phyloP scores from a whole-genome alignment of 2,329 filamentous ascomycete species.

The Talaromyces sp. region DNA sequence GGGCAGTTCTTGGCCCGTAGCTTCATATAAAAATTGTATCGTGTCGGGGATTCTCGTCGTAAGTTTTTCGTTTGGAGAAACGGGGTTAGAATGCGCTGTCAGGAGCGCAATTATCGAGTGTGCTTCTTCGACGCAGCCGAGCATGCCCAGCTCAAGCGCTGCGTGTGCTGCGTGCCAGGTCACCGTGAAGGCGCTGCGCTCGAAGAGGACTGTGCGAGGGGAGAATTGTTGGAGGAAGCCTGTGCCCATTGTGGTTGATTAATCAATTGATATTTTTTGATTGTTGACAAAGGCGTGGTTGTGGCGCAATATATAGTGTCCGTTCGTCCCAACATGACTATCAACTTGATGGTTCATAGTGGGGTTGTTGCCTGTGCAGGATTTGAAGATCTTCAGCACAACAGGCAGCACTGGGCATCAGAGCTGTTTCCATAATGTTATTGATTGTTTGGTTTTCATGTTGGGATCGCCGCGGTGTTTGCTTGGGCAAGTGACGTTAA shows the following conservation, averaged over 20 bases:
- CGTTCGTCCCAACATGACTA: neutral
- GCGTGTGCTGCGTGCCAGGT: neutral
- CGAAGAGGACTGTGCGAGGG: neutral
- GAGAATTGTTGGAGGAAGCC: neutral
- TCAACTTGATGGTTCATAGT: neutral
- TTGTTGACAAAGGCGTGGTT: no score
- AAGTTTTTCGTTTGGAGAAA: neutral
- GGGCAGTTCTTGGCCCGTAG: neutral
- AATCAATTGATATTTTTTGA: neutral
- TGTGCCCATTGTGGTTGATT: neutral
- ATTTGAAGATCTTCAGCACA: neutral
- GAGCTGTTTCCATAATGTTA: no score
- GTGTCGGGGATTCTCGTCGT: neutral
- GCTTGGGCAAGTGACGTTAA: no score
- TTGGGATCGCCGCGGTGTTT: neutral
- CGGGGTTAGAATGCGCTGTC: neutral
- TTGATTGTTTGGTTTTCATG: neutral
- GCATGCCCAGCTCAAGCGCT: constrained; percentile 7
- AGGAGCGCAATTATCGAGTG: neutral
- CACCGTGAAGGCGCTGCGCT: neutral
- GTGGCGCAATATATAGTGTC: neutral
- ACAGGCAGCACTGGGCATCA: neutral
- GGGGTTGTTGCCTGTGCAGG: neutral
- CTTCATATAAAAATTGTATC: constrained; percentile 1
- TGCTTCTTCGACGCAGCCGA: constrained; percentile 5